Percentiles rank a stretch among this genome's conserved stretches.
Evolutionary conservation across 2,329 filamentous ascomycete genomes (phyloP).

Genomic region (Gaeumannomyces tritici): DNA sequence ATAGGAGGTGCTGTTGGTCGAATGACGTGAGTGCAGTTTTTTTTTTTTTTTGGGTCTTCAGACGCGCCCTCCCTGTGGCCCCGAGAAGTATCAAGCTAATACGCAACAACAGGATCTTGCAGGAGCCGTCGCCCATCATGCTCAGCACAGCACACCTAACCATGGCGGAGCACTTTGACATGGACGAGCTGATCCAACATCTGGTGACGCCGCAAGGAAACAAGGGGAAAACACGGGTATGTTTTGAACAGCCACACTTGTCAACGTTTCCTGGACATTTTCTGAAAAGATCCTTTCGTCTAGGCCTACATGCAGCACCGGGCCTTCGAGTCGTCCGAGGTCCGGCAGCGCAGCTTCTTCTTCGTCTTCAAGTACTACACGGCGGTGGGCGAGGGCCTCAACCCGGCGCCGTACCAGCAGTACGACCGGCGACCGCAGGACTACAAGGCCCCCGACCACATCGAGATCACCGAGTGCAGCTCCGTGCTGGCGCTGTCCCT

Average conservation of each 20-base stretch:
- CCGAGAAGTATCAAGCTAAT: neutral
- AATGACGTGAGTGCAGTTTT: slow-evolving; percentile 27
- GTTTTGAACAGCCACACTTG: neutral
- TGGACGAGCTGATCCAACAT: slow-evolving; percentile 48
- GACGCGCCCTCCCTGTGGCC: too few species aligned
- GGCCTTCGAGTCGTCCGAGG: slow-evolving; percentile 31
- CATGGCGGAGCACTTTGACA: slow-evolving; percentile 48
- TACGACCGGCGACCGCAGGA: slow-evolving; percentile 36
- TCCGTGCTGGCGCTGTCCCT: slow-evolving; percentile 50
- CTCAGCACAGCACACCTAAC: slow-evolving; percentile 51
- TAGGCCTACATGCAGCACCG: slow-evolving; percentile 36
- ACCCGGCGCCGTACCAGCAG: slow-evolving; percentile 50
- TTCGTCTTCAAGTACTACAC: slow-evolving; percentile 60
- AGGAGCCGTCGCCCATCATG: slow-evolving; percentile 50
- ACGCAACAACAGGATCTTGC: slow-evolving; percentile 29
- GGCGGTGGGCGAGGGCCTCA: slow-evolving; percentile 42
- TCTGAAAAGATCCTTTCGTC: too few species aligned
- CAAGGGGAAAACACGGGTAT: slow-evolving; percentile 27
- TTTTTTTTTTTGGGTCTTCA: too few species aligned
- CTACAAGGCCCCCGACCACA: slow-evolving; percentile 33
- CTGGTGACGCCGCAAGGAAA: slow-evolving; percentile 38
- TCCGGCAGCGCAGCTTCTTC: slow-evolving; percentile 47
- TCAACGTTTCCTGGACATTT: neutral
- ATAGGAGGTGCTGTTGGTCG: slow-evolving; percentile 35
- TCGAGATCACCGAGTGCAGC: slow-evolving; percentile 49